Evolutionary conservation across 768 basidiomycete genomes (phyloP), one percentile per base, ranked within the genome.

Genomic region (Mycena indigotica): DNA sequence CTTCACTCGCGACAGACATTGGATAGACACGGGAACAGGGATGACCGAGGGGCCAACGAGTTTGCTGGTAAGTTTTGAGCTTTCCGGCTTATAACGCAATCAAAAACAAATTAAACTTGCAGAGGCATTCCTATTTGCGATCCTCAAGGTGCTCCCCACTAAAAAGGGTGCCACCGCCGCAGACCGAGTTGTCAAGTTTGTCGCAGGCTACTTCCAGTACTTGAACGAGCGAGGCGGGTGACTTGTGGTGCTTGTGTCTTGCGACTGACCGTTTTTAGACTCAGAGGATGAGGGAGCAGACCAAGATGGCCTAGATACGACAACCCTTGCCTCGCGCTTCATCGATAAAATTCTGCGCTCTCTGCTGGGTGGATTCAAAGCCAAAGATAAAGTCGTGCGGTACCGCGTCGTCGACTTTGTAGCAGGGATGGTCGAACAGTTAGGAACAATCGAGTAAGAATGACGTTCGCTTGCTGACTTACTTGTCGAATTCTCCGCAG

Each of bases 371-470:
- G 95, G 93, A 3, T 93, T 93, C 70, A 65, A 76, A 17, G 87
- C 93, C 3, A 96, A 94, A 70, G 93, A 96, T 74, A 98, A 95
- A 73, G 80, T 78, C 40, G 86, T 92, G 35, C 83, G 95, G 4
- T 96, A 86, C 67, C 85, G 95, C 19, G 86, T 86, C 28, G 77
- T 91, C 2, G 87, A 90, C 52, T 73, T 86, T n/a, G 80, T 92
- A 15, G 84, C 89, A 0, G 87, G 90, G 64, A 87, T 94, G 80
- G 84, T 96, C 13, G 81, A 84, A 0, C 83, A 87, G 55, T 75
- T 97, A 0, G 92, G 92, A 5, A 89, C 88, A 72, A 81, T 98
- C 55, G 93, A 95, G 95, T 97, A 67, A 53, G n/a, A n/a, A 88
- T 79, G 32, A 10, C 30, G 25, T 56, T 28, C 13, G 57, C 45